phyloP scores from a whole-genome alignment of 169 alveolate genomes.

The Eimeria brunetti region DNA sequence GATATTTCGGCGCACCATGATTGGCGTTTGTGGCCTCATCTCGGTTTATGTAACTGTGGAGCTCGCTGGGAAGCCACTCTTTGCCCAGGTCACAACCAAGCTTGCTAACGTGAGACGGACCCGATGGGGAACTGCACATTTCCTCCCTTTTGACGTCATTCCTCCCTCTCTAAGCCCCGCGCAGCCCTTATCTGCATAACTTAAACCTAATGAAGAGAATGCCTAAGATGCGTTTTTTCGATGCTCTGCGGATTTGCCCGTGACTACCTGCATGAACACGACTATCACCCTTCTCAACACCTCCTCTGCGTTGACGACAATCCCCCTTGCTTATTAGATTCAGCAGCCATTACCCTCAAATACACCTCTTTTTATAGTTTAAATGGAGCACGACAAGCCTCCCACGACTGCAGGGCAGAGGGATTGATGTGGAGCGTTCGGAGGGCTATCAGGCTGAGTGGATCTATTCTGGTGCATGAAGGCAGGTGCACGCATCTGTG shows the following conservation, averaged over 20 bases:
- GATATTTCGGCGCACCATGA: conserved; percentile 63
- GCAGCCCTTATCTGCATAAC: background rate
- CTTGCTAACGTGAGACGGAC: conserved; percentile 27
- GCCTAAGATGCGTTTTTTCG: background rate
- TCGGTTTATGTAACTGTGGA: conserved; percentile 53
- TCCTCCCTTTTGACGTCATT: background rate
- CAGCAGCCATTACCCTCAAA: background rate
- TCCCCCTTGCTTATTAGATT: background rate
- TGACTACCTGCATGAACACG: background rate
- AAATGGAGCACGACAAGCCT: no score
- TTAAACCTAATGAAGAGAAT: background rate
- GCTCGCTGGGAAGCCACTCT: conserved; percentile 64
- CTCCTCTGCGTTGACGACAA: background rate
- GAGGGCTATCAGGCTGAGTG: background rate
- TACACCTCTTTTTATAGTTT: background rate
- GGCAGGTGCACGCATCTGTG: background rate
- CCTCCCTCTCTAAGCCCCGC: background rate
- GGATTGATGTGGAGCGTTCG: background rate
- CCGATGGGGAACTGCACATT: background rate
- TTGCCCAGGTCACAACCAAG: conserved; percentile 51
- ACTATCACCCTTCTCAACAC: background rate
- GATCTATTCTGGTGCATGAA: background rate
- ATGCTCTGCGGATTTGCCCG: background rate
- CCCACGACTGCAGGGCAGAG: background rate
- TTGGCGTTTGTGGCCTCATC: conserved; percentile 45